A percentile compares a stretch with the other conserved stretches of the same genome.
These are phyloP conservation scores for Penicillium riverlandense DNA, from an alignment of 495 filamentous ascomycete species.

Conservation along the genomic window DNA sequence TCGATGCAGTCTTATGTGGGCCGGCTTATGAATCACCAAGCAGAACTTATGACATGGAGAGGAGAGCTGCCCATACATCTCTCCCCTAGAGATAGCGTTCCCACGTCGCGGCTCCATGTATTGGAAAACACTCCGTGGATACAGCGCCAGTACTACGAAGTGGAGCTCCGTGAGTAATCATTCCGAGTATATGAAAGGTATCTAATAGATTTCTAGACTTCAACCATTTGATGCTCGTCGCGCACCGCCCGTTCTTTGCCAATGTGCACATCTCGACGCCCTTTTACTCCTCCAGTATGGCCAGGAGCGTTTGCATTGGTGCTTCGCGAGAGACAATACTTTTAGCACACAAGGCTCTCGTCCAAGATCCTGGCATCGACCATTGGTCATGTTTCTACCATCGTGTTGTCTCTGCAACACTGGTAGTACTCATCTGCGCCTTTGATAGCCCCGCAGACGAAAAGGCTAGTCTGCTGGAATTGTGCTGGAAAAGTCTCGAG, in stretches of 20 bases:
- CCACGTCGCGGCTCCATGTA: neutral
- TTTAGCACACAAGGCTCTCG: neutral
- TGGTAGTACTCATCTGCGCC: neutral
- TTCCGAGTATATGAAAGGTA: neutral
- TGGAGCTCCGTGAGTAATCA: constrained; percentile 3
- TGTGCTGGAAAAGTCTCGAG: neutral
- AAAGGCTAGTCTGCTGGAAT: neutral
- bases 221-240: constrained; percentile 7
- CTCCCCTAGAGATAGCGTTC: neutral
- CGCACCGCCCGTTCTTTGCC: constrained; percentile 8
- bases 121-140: neutral
- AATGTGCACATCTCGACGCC: constrained; percentile 3
- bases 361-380: neutral
- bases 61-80: constrained; percentile 5
- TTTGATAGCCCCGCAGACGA: neutral
- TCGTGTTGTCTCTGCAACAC: neutral
- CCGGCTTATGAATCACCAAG: constrained; percentile 9
- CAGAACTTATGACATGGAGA: constrained; percentile 10
- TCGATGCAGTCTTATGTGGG: constrained; percentile 4
- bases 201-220: constrained; percentile 1
- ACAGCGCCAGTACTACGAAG: constrained; percentile 4
- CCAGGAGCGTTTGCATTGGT: constrained; percentile 4
- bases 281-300: constrained; percentile 7
- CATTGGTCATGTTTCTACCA: constrained; percentile 2
- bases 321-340: constrained; percentile 4